Percentiles rank a stretch among this genome's conserved stretches.
Evolutionary conservation across 2,329 filamentous ascomycete genomes (phyloP).

Genomic region (Didymella glomerata): DNA sequence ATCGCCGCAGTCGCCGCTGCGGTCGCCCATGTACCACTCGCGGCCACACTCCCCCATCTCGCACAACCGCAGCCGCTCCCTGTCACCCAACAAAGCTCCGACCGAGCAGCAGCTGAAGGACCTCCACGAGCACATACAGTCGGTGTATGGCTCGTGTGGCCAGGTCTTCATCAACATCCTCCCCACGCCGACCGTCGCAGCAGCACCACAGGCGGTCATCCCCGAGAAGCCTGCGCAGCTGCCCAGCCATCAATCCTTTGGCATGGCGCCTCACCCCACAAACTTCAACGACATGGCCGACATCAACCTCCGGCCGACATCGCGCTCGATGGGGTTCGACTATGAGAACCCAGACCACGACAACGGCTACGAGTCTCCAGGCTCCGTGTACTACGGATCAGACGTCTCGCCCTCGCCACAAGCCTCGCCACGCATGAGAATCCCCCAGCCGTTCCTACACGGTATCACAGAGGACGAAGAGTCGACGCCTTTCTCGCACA

Average conservation of each 20-base stretch:
- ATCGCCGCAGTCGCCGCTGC: conserved; percentile 48
- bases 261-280: conserved; percentile 64
- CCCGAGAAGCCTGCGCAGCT: conserved; percentile 53
- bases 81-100: conserved; percentile 45
- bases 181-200: conserved; percentile 61
- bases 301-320: conserved; percentile 55
- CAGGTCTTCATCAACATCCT: conserved; percentile 58
- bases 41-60: conserved; percentile 41
- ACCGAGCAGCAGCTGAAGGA: conserved; percentile 54
- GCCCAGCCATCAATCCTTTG: conserved; percentile 56
- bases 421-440: conserved; percentile 48
- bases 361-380: conserved; percentile 56
- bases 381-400: conserved; percentile 59
- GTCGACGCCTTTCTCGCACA: conserved; percentile 44
- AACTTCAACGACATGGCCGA: conserved; percentile 65
- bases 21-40: conserved; percentile 43
- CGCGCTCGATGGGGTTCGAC: conserved; percentile 51
- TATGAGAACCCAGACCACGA: conserved; percentile 54
- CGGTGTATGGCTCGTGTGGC: conserved; percentile 54
- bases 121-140: conserved; percentile 55
- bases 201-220: conserved; percentile 59
- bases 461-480: conserved; percentile 47
- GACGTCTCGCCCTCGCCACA: conserved; percentile 58
- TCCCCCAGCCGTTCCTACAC: conserved; percentile 47
- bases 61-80: conserved; percentile 39